Conservation (phyloP, 257 asterid genomes). For the Solanum clarkiae region DNA sequence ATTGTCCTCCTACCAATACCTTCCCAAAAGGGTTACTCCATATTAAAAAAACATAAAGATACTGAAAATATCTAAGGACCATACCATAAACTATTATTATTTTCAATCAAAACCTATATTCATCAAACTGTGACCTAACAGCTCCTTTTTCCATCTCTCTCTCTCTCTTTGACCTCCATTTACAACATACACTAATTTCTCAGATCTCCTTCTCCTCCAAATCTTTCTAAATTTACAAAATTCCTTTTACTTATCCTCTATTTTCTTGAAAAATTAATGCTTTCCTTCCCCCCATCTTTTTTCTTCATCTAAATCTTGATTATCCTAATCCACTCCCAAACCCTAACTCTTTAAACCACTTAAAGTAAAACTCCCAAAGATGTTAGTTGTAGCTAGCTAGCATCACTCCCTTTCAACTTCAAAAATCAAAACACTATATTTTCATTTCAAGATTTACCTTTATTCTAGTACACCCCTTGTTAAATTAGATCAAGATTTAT, state of each 20-base stretch:
- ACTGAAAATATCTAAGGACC: slow-evolving; percentile 14
- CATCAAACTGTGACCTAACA: neutral
- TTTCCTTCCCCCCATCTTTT: neutral
- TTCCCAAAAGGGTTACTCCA: neutral
- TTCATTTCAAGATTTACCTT: neutral
- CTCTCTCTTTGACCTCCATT: neutral
- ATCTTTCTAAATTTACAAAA: neutral
- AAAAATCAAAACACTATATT: neutral
- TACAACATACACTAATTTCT: neutral
- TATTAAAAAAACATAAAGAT: neutral
- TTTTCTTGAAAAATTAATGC: neutral
- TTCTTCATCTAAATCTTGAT: neutral
- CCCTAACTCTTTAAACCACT: neutral
- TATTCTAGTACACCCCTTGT: neutral
- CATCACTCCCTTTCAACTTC: neutral
- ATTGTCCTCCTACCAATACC: neutral
- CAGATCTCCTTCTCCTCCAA: neutral
- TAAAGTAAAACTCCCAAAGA: neutral
- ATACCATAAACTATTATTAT: neutral
- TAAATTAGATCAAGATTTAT: neutral
- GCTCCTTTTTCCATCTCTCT: neutral
- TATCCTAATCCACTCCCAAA: neutral
- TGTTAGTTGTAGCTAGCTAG: neutral
- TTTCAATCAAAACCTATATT: neutral
- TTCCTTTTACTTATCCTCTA: neutral